Percentiles rank a stretch among this genome's conserved stretches.
These are phyloP conservation scores for slime mould (Dictyostelium discoideum) DNA, from an alignment of 78 protist species.

Conservation along the genomic window dicty_2.7 NC_007088.5:1340501-1341000, in stretches of 20 bases:
- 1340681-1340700: neutral
- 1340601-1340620: neutral
- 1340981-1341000: neutral
- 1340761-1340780: neutral
- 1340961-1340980: neutral
- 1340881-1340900: slow-evolving; percentile 13
- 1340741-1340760: neutral
- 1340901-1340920: neutral
- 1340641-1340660: neutral
- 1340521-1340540: neutral
- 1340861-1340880: neutral
- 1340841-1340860: neutral
- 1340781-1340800: neutral
- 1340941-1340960: slow-evolving; percentile 7
- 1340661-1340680: slow-evolving; percentile 18
- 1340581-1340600: neutral
- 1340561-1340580: neutral
- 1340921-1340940: slow-evolving; percentile 11
- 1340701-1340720: neutral
- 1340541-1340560: neutral
- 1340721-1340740: neutral
- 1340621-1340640: slow-evolving; percentile 50
- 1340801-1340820: slow-evolving; percentile 10
- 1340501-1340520: neutral
- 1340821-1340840: neutral